These are phyloP conservation scores for Pleurotus eryngii DNA, from an alignment of 768 basidiomycete genomes.

Conservation along the genomic window DNA sequence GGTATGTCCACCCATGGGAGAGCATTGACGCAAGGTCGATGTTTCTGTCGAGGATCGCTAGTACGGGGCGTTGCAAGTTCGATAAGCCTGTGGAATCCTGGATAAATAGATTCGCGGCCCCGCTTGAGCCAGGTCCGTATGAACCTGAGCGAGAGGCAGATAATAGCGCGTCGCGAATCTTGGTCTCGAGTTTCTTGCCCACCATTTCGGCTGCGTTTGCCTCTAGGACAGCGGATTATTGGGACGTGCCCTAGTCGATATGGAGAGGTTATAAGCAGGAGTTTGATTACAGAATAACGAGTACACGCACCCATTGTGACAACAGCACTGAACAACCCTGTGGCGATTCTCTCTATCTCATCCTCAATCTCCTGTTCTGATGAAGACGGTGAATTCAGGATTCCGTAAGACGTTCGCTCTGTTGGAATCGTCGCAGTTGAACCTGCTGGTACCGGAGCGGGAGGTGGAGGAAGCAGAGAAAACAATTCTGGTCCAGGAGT, in stretches of 20 bases:
- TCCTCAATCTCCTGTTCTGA: slow-evolving; percentile 88
- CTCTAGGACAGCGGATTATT: slow-evolving; percentile 89
- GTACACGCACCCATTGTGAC: slow-evolving; percentile 73
- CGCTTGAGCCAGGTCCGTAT: slow-evolving; percentile 16
- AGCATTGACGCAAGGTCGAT: slow-evolving; percentile 91
- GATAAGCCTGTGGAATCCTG: slow-evolving; percentile 82
- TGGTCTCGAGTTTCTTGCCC: slow-evolving; percentile 91
- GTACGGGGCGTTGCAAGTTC: slow-evolving; percentile 90
- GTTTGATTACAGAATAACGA: not conserved
- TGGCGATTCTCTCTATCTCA: slow-evolving; percentile 89
- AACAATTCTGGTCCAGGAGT: slow-evolving; percentile 91
- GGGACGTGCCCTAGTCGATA: slow-evolving; percentile 73
- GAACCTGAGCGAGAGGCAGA: slow-evolving; percentile 48
- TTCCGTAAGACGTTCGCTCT: slow-evolving; percentile 66
- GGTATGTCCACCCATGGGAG: slow-evolving; percentile 98
- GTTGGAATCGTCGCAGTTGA: slow-evolving; percentile 31
- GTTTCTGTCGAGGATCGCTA: slow-evolving; percentile 92
- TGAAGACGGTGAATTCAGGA: slow-evolving; percentile 89
- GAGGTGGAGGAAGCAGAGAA: slow-evolving; percentile 71
- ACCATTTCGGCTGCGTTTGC: slow-evolving; percentile 99
- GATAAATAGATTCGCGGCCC: slow-evolving; percentile 61
- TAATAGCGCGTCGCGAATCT: slow-evolving; percentile 82
- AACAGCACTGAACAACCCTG: slow-evolving; percentile 87
- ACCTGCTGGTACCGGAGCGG: slow-evolving; percentile 31
- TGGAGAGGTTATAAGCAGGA: not conserved